phyloP scores from a whole-genome alignment of 169 alveolate species.

The Cryptosporidium ubiquitum region DNA sequence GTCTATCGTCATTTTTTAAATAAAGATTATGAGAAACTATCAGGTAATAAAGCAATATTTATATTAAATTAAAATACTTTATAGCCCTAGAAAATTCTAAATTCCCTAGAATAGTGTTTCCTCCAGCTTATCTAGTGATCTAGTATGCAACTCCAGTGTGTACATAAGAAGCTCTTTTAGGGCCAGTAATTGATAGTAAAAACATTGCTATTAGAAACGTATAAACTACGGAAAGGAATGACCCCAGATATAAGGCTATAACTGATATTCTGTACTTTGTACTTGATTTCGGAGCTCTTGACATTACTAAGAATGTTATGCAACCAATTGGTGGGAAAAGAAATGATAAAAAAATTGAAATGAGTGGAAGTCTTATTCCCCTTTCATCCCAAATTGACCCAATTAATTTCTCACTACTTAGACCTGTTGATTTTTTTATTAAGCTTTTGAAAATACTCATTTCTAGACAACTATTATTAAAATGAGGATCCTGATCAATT shows the following conservation, averaged over 20 bases:
- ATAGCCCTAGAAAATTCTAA: background rate
- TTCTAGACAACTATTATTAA: background rate
- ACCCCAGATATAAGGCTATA: constrained; percentile 46
- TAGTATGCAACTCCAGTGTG: constrained; percentile 28
- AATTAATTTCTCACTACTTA: background rate
- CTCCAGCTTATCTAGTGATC: background rate
- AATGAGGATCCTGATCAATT: background rate
- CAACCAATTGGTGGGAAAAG: constrained; percentile 71
- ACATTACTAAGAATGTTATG: constrained; percentile 45
- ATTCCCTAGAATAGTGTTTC: background rate
- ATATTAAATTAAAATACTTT: background rate
- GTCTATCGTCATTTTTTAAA: background rate
- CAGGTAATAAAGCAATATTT: background rate
- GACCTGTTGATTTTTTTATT: background rate
- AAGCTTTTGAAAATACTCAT: background rate
- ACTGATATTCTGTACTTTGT: constrained; percentile 40
- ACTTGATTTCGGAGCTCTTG: constrained; percentile 66
- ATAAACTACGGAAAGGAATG: constrained; percentile 40
- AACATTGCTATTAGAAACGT: constrained; percentile 67
- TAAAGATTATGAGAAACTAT: no score
- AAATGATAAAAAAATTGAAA: constrained; percentile 19
- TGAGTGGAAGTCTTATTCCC: constrained; percentile 41
- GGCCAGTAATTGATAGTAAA: constrained; percentile 37
- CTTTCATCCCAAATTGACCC: constrained; percentile 35
- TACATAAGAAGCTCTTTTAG: constrained; percentile 55